Conservation (phyloP, 108 stramenopile species). For the Fistulifera pelliculosa region DNA sequence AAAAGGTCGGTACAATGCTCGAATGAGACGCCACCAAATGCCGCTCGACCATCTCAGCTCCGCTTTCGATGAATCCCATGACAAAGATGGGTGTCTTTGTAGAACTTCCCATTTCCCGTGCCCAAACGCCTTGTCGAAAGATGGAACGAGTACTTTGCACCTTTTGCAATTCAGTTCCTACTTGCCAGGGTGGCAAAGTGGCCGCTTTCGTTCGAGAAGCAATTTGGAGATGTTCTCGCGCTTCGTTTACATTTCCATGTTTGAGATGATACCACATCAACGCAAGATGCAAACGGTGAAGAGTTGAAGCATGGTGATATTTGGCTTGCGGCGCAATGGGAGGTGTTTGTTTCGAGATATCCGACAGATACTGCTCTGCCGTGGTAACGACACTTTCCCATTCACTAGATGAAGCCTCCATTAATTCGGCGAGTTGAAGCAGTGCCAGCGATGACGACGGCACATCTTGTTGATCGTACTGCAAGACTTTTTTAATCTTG, state of each 20-base stretch:
- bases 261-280: conserved; percentile 71
- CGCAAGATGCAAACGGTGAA: conserved; percentile 63
- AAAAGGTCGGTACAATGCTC: conserved; percentile 67
- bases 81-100: conserved; percentile 68
- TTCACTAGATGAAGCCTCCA: conserved; percentile 37
- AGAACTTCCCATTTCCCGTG: conserved; percentile 46
- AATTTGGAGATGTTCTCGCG: conserved; percentile 50
- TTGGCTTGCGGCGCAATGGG: conserved; percentile 6
- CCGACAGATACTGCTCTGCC: conserved; percentile 24
- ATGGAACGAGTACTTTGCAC: conserved; percentile 43
- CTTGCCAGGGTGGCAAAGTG: conserved; percentile 41
- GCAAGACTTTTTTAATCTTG: conserved; percentile 29
- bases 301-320: conserved; percentile 3
- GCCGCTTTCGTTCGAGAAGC: conserved; percentile 63
- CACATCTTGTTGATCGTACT: conserved; percentile 16
- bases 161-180: conserved; percentile 41
- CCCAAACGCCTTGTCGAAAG: conserved; percentile 56
- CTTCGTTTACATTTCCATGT: conserved; percentile 44
- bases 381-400: conserved; percentile 43
- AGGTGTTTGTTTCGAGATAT: conserved; percentile 15
- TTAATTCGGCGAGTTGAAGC: conserved; percentile 4
- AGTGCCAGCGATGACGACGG: too few species aligned
- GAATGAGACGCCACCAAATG: conserved; percentile 74
- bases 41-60: conserved; percentile 75
- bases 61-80: conserved; percentile 79